phyloP scores from a whole-genome alignment of 441 rosid species.

The Gossypium schwendimanii region DNA sequence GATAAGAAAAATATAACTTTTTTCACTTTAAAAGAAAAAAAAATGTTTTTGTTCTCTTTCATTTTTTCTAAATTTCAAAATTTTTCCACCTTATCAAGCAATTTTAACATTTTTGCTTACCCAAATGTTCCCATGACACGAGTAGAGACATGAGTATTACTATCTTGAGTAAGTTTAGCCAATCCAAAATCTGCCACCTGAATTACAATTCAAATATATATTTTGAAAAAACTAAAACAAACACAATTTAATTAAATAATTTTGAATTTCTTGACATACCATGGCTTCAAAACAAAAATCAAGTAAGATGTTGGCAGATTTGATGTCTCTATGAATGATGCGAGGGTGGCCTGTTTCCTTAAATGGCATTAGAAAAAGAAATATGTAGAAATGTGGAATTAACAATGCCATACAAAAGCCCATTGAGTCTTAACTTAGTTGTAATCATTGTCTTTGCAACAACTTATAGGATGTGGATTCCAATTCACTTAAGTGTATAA shows the following conservation, averaged over 20 bases:
- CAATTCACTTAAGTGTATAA: too few relatives aligned
- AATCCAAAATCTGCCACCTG: constrained; percentile 90
- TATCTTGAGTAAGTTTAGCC: constrained; percentile 69
- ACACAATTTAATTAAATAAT: not conserved
- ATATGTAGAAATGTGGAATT: not conserved
- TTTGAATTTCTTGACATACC: constrained; percentile 25
- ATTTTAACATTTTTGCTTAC: constrained; percentile 28
- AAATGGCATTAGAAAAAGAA: not conserved
- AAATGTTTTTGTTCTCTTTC: too few relatives aligned
- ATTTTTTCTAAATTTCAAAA: too few relatives aligned
- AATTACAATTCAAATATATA: not conserved
- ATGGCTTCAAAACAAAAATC: constrained; percentile 58
- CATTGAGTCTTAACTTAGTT: too few relatives aligned
- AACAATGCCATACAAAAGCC: too few relatives aligned
- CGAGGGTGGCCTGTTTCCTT: constrained; percentile 58
- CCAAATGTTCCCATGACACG: constrained; percentile 97
- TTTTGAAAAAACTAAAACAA: not conserved
- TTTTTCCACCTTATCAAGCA: too few relatives aligned
- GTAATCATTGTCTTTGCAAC: too few relatives aligned
- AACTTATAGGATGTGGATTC: too few relatives aligned
- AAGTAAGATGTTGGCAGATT: constrained; percentile 77
- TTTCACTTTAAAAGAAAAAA: too few relatives aligned
- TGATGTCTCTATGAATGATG: constrained; percentile 83
- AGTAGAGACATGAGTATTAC: constrained; percentile 74
- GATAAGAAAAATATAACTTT: too few relatives aligned